Percentiles rank a stretch among this genome's conserved stretches.
phyloP scores from a whole-genome alignment of 169 alveolate genomes.

The Cryptosporidium muris region DNA sequence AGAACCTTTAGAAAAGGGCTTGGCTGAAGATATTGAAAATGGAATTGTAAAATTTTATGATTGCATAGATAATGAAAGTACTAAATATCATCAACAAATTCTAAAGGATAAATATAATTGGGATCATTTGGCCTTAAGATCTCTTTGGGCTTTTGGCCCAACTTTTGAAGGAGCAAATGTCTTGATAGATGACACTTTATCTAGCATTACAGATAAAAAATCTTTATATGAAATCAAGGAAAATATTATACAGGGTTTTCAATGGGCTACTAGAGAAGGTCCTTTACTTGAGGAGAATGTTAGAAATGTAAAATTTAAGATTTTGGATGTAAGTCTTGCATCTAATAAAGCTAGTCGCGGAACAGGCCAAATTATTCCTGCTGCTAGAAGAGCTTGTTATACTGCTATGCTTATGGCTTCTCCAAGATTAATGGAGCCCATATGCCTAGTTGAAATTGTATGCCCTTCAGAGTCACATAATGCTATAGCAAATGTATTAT shows the following conservation, averaged over 20 bases:
- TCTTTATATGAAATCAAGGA: conserved; percentile 82
- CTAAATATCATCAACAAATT: conserved; percentile 73
- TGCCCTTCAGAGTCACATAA: conserved; percentile 84
- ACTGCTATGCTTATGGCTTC: conserved; percentile 97
- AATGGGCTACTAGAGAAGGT: conserved; percentile 99
- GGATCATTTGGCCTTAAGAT: conserved; percentile 95
- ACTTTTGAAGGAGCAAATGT: conserved; percentile 90
- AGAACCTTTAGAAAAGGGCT: conserved; percentile 93
- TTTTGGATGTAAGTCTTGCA: conserved; percentile 87
- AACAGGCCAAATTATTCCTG: conserved; percentile 98
- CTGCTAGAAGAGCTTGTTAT: conserved; percentile 94
- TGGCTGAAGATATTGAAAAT: conserved; percentile 87
- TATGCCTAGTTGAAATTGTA: conserved; percentile 91
- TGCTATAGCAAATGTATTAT: conserved; percentile 41
- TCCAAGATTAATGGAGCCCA: conserved; percentile 99
- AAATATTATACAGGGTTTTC: conserved; percentile 94
- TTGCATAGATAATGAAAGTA: conserved; percentile 68
- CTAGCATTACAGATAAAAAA: conserved; percentile 88
- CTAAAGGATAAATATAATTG: conserved; percentile 89
- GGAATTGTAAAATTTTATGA: conserved; percentile 79
- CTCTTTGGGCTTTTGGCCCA: conserved; percentile 99
- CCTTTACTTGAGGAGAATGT: conserved; percentile 97
- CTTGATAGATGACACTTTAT: conserved; percentile 95
- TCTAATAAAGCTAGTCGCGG: conserved; percentile 91
- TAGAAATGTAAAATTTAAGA: conserved; percentile 89